Conservation (phyloP, 1,139 yeast genomes). For the Taphrina communis region DNA sequence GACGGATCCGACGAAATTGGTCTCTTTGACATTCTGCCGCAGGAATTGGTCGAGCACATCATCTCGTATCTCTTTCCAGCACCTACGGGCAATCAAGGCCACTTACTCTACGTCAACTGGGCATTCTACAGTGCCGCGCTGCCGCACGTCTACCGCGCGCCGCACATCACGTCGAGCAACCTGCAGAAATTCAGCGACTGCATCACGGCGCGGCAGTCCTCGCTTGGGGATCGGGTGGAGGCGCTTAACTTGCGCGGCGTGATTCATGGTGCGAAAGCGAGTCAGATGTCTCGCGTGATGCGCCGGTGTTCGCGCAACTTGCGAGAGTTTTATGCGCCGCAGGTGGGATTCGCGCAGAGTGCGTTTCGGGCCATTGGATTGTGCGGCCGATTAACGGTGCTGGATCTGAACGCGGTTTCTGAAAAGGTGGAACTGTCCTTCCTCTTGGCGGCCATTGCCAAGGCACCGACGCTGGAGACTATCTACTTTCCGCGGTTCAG, state of each 20-base stretch:
- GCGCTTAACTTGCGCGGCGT: constrained; percentile 73
- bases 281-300: constrained; percentile 79
- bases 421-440: constrained; percentile 85
- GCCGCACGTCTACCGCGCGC: constrained; percentile 68
- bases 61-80: constrained; percentile 55
- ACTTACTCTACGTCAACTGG: constrained; percentile 65
- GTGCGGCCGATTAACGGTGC: constrained; percentile 66
- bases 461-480: constrained; percentile 67
- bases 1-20: neutral
- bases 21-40: constrained; percentile 54
- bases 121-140: constrained; percentile 65
- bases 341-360: constrained; percentile 89
- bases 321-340: constrained; percentile 82
- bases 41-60: constrained; percentile 65
- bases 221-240: constrained; percentile 50
- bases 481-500: constrained; percentile 90
- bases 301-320: constrained; percentile 72
- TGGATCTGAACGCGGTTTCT: constrained; percentile 87
- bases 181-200: constrained; percentile 76
- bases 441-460: constrained; percentile 70
- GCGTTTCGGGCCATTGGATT: constrained; percentile 78
- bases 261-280: constrained; percentile 91
- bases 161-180: constrained; percentile 68
- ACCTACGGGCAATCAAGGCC: constrained; percentile 54
- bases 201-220: constrained; percentile 51